Evolutionary conservation across 2,329 filamentous ascomycete species (phyloP), one percentile per base, ranked within the genome.

Genomic region (Fusarium sp.): DNA sequence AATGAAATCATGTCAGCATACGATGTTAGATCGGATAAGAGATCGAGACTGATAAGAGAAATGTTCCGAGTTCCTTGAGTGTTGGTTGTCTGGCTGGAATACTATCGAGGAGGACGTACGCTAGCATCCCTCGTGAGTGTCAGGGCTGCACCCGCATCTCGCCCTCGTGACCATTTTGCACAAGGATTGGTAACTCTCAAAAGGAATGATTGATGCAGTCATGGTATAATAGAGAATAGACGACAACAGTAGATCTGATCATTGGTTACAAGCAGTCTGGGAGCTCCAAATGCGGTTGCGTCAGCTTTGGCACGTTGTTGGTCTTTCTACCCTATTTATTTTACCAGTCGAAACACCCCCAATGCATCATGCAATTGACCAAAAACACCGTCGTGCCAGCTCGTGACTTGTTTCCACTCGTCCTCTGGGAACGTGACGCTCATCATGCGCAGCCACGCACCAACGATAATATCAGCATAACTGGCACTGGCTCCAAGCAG

Each of bases 381-480:
- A 80, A 86, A 88, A 6, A 84, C 31, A 14, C 86, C 85, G 3
- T 67, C 79, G 71, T 88, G 82, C 84, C 86, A 89, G 1, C 73
- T 66, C 48, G 71, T 78, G 13, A 86, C 62, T 55, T 81, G 76
- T 62, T 83, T 71, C 85, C 85, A 88, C 60, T 88, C 86, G 4
- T 70, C 63, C 56, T 70, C 54, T 1, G 81, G 82, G 56, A 88
- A 71, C 26, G 78, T 80, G 16, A 42, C 73, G 6, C 69, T 64
- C 55, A 82, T 69, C 82, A 87, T 85, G 8, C 80, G 78, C 74
- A 89, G 58, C 87, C 87, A 89, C 1, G 78, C 85, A 3, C 86
- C 87, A 1, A 89, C 82, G 34, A 89, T 86, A 1, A 88, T 71
- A 70, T 89, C 88, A 2, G 85, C 86, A 78, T 89, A 88, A 45